phyloP scores from a whole-genome alignment of 306 rosid genomes.

The Dalbergia cochinchinensis region DNA sequence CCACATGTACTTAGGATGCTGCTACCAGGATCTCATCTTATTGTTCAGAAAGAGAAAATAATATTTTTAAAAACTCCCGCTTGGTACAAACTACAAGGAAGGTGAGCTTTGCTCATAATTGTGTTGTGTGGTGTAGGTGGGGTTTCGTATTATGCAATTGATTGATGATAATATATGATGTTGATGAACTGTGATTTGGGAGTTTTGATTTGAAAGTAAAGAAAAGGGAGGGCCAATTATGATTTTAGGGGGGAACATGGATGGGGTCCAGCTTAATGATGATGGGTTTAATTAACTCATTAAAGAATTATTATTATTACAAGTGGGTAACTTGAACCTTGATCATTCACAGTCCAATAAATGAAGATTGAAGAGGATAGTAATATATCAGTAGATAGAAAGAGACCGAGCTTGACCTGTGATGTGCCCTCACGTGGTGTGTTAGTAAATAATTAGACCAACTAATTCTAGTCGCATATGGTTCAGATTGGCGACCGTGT shows the following conservation, averaged over 20 bases:
- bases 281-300: conserved; percentile 32
- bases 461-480: conserved; percentile 21
- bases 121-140: conserved; percentile 49
- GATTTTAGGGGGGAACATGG: conserved; percentile 25
- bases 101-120: conserved; percentile 58
- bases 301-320: conserved; percentile 12
- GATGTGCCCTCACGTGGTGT: conserved; percentile 41
- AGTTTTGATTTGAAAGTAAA: conserved; percentile 42
- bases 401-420: conserved; percentile 38
- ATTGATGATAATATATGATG: neutral
- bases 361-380: conserved; percentile 6
- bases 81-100: conserved; percentile 38
- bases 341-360: conserved; percentile 36
- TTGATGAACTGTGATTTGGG: conserved; percentile 43
- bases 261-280: conserved; percentile 37
- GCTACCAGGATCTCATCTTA: neutral
- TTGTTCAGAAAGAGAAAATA: neutral
- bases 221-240: conserved; percentile 32
- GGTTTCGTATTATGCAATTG: conserved; percentile 7
- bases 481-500: conserved; percentile 32
- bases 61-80: too few species aligned
- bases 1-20: conserved; percentile 13
- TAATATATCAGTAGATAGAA: neutral
- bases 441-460: conserved; percentile 34
- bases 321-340: neutral